Base-by-base conservation (phyloP, 306 rosid species). In the Crataegus laevigata region DNA sequence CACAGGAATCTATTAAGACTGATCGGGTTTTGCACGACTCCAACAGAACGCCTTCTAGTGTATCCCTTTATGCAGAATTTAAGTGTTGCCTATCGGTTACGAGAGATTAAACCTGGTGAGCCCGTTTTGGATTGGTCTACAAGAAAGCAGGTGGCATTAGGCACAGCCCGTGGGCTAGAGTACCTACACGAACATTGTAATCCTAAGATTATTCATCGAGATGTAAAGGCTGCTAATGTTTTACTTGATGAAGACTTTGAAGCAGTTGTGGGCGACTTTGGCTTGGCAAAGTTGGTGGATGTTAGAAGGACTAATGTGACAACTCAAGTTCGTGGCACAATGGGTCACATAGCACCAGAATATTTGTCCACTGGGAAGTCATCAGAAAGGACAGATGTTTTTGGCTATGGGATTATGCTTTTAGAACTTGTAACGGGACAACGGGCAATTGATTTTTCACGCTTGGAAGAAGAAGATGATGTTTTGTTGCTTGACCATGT, bases 261-360 rank as follows among this genome's bases (percentile, higher is more conserved):
- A 84, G 99, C 99, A 67, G 98, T 92, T 77, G 99, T 96, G 51
- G 99, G 99, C 2, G 99, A 96, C 77, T 96, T 96, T 77, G 99
- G 99, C 79, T 72, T 96, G 82, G 99, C 99, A n/a, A 96, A 96
- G 90, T 82, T 96, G 81, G 99, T 96, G 55, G 99, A 96, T 85
- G 92, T 93, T 83, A 87, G 98, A 68, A 90, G 87, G 83, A 90
- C 99, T 68, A 89, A 87, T 14, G 99, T 96, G 79, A 96, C 99
- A 69, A 96, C 99, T 78, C 97, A 96, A 88, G 92, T 96, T 85
- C 97, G 99, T 38, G 99, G 99, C 72, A 96, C 99, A 68, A 92
- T 96, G 99, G 99, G 99, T 73, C 99, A 96, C 88, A 96, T 96
- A 83, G 99, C 99, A 77, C 99, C 99, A 26, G 99, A 96, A 73